Conservation (phyloP, 169 alveolate genomes). For the Eimeria maxima region DNA sequence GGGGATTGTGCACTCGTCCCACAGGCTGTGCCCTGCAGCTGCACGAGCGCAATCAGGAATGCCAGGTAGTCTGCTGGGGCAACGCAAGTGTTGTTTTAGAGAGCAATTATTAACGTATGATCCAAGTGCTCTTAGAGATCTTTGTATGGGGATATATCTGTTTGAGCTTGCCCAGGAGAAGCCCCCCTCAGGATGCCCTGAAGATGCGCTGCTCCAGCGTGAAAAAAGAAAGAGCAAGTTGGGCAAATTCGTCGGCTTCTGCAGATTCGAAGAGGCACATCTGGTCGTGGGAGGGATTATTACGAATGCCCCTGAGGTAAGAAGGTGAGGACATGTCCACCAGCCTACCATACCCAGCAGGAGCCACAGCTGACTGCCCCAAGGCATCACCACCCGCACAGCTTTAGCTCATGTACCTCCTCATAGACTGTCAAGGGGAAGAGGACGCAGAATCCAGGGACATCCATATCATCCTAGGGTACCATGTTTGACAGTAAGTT, state of each 20-base stretch:
- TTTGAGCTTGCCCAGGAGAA: background rate
- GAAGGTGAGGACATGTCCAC: background rate
- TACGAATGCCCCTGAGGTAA: background rate
- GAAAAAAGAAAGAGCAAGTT: background rate
- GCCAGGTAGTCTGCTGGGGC: background rate
- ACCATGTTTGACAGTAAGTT: background rate
- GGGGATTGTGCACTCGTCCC: constrained; percentile 57
- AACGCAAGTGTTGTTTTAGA: background rate
- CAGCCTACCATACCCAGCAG: constrained; percentile 26
- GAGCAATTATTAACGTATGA: background rate
- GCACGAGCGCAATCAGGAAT: background rate
- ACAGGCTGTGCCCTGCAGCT: constrained; percentile 34
- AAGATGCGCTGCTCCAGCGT: background rate
- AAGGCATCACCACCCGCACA: constrained; percentile 36
- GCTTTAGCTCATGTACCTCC: background rate
- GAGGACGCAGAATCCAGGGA: background rate
- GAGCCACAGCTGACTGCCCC: constrained; percentile 2
- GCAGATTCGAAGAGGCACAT: background rate
- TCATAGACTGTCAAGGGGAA: background rate
- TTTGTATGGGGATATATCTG: background rate
- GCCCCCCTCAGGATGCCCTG: background rate
- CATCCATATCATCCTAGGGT: background rate
- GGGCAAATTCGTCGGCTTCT: background rate
- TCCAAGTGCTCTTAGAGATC: background rate
- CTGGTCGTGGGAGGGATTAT: background rate